These are phyloP conservation scores for Rhexocercosporidium sp. DNA, from an alignment of 2,329 filamentous ascomycete genomes.

Conservation along the genomic window DNA sequence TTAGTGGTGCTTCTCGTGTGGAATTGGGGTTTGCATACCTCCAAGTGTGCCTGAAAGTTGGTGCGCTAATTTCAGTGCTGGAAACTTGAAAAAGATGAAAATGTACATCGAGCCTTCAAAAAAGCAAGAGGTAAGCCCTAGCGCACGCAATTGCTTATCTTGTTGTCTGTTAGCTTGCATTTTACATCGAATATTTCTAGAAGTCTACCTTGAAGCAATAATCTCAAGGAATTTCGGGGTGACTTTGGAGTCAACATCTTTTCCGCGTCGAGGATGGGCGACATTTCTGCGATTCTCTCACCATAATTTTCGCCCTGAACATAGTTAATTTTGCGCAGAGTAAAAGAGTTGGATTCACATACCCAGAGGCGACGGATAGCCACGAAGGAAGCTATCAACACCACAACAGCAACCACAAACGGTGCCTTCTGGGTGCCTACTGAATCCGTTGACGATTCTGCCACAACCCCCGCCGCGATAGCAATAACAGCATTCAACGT, in stretches of 20 bases:
- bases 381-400: constrained; percentile 49
- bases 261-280: background rate
- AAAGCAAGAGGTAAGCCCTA: constrained; percentile 56
- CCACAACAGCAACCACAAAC: constrained; percentile 52
- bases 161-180: background rate
- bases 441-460: constrained; percentile 52
- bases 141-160: constrained; percentile 54
- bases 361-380: constrained; percentile 55
- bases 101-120: constrained; percentile 67
- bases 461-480: constrained; percentile 55
- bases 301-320: constrained; percentile 55
- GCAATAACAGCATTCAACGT: constrained; percentile 59
- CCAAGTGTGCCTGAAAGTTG: constrained; percentile 41
- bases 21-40: background rate
- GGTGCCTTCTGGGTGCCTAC: constrained; percentile 56
- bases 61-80: constrained; percentile 52
- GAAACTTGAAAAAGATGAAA: constrained; percentile 66
- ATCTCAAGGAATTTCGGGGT: background rate
- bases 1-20: background rate
- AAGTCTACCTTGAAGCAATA: background rate
- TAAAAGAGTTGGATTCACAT: constrained; percentile 38
- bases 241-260: background rate
- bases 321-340: background rate
- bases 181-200: background rate
- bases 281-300: constrained; percentile 18